Conservation (phyloP, 2,329 filamentous ascomycete species). For the Emmonsiellopsis sp. region DNA sequence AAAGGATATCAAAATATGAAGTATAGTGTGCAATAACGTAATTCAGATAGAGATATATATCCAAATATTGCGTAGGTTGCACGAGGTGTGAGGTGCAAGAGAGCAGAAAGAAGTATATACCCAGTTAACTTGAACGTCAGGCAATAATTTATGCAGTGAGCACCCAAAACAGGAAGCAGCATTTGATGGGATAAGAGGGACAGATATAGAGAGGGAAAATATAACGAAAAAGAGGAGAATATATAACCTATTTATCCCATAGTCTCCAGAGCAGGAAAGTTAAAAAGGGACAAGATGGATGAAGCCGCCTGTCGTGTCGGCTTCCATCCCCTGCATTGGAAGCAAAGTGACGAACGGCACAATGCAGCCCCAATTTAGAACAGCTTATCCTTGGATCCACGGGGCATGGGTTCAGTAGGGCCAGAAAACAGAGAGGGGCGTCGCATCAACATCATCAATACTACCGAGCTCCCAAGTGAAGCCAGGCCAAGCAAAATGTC, state of each 20-base stretch:
- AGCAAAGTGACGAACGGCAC: neutral
- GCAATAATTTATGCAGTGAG: too few relatives aligned
- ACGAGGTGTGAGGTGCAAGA: too few relatives aligned
- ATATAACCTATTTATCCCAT: conserved; percentile 1
- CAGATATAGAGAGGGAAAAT: neutral
- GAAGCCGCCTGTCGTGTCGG: neutral
- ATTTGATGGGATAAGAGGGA: neutral
- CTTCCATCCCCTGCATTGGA: neutral
- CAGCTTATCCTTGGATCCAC: conserved; percentile 6
- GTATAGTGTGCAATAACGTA: too few relatives aligned
- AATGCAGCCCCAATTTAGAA: neutral
- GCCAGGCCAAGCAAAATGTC: neutral
- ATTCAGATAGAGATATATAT: too few relatives aligned
- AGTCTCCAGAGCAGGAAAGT: neutral
- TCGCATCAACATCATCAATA: neutral
- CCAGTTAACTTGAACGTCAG: too few relatives aligned
- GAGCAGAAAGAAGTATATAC: too few relatives aligned
- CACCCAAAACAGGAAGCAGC: neutral
- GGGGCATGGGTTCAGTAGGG: conserved; percentile 6
- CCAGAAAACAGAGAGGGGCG: neutral
- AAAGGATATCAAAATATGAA: neutral
- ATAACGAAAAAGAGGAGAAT: neutral
- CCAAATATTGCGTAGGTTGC: too few relatives aligned
- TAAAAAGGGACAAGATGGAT: conserved; percentile 1
- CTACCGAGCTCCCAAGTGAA: neutral